Evolutionary conservation across 768 basidiomycete genomes (phyloP), one percentile per base, ranked within the genome.

Genomic region (Suillus bovinus): DNA sequence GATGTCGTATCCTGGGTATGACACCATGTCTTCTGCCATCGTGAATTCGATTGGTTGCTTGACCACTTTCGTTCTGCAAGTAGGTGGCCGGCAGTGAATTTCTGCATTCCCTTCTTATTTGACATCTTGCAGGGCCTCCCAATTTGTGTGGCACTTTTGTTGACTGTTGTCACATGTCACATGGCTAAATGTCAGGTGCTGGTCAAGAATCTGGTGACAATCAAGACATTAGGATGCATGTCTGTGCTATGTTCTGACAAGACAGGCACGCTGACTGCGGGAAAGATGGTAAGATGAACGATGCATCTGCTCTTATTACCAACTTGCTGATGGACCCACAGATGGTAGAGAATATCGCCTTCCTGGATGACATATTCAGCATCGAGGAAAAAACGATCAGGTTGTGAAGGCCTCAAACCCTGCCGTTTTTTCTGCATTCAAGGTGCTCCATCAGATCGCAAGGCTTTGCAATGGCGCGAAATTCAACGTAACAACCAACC

Each of bases 141-240:
- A 1, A 76, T 86, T 20, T 82, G 80, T 29, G 84, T 86, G 20
- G 84, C 86, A 0, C 68, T 87, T 1, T 84, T 83, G 1, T 75
- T 87, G n/a, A 78, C 78, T 0, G 68, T 72, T 56, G 67, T 72
- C 63, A 81, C 81, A 22, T 72, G 80, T 38, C 77, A 79, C 9
- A 77, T 87, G 64, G 77, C 81, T 59, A 82, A 81, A 66, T 80
- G 81, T 66, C 82, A 81, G 65, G 81, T 86, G 24, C 71, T 84
- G 17, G 80, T 79, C 67, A 83, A 82, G 66, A 83, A 84, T 3
- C 75, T 90, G 27, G 80, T 85, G 29, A 89, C 86, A 7, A 86
- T 90, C 34, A 87, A 90, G 70, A 85, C 85, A 7, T 77, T 90
- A 6, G 88, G 88, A 8, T 79, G 82, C 10, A 86, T 89, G 69